phyloP scores from a whole-genome alignment of 495 filamentous ascomycete species.

The Aspergillus funiculosus region DNA sequence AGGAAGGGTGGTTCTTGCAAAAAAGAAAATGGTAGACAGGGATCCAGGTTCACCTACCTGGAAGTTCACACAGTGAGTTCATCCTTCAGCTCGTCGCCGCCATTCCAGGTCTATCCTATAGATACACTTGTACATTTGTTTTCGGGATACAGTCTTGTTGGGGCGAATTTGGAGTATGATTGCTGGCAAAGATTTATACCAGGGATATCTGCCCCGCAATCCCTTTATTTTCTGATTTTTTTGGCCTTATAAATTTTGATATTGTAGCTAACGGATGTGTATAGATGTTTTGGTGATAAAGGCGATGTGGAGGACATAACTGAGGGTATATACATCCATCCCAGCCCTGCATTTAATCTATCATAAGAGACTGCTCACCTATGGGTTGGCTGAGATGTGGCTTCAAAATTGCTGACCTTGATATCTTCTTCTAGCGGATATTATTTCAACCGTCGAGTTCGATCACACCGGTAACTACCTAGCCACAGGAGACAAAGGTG shows the following conservation, averaged over 20 bases:
- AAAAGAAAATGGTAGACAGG: conserved; percentile 90
- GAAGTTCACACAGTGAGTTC: conserved; percentile 99
- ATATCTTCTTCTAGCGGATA: conserved; percentile 63
- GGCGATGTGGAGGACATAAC: conserved; percentile 99
- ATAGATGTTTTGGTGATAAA: conserved; percentile 98
- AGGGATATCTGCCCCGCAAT: neutral
- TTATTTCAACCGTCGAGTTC: conserved; percentile 98
- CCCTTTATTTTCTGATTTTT: neutral
- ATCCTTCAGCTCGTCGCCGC: conserved; percentile 10
- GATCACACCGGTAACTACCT: conserved; percentile 98
- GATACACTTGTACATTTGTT: neutral
- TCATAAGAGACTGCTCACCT: neutral
- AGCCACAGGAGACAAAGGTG: conserved; percentile 96
- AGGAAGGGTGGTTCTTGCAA: conserved; percentile 31
- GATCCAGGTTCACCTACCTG: conserved; percentile 91
- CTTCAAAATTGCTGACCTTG: conserved; percentile 6
- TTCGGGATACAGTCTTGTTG: neutral
- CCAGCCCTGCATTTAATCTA: neutral
- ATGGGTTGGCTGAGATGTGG: neutral
- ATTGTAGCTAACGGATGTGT: conserved; percentile 4
- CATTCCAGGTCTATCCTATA: neutral
- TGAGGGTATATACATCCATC: conserved; percentile 63
- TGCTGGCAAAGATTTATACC: neutral
- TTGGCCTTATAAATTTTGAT: neutral
- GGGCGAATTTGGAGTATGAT: neutral